Percentiles rank a stretch among this genome's conserved stretches.
phyloP scores from a whole-genome alignment of 805 yeast genomes.

The Candida pseudofarinosa region DNA sequence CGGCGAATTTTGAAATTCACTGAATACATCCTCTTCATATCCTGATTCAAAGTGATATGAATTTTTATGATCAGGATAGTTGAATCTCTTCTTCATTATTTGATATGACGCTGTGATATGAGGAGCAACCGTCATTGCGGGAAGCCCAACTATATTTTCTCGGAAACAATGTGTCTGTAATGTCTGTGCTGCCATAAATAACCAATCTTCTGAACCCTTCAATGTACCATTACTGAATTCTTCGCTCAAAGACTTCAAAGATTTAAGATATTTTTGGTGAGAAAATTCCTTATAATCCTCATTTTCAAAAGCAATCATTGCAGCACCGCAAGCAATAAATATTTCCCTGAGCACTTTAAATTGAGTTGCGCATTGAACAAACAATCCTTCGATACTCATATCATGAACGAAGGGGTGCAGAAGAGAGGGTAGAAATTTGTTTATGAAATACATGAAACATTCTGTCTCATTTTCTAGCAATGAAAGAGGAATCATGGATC shows the following conservation, averaged over 20 bases:
- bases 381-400: conserved; percentile 37
- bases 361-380: conserved; percentile 30
- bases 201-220: conserved; percentile 34
- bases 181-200: conserved; percentile 35
- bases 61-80: conserved; percentile 8
- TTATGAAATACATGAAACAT: conserved; percentile 18
- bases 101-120: conserved; percentile 33
- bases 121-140: conserved; percentile 22
- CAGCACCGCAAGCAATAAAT: conserved; percentile 40
- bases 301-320: conserved; percentile 30
- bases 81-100: conserved; percentile 25
- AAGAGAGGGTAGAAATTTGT: conserved; percentile 37
- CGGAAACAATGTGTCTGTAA: conserved; percentile 28
- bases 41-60: neutral
- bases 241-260: conserved; percentile 15
- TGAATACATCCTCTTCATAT: neutral
- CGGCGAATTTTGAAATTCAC: conserved; percentile 1
- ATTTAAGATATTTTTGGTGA: conserved; percentile 15
- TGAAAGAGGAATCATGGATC: neutral
- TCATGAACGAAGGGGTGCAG: conserved; percentile 42
- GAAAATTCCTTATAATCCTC: conserved; percentile 15
- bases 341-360: conserved; percentile 28
- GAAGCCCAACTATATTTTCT: conserved; percentile 25
- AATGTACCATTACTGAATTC: conserved; percentile 17
- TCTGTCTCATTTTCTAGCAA: neutral